Evolutionary conservation across 1,284 basidiomycete genomes (phyloP).

Genomic region (Cerrena zonata): DNA sequence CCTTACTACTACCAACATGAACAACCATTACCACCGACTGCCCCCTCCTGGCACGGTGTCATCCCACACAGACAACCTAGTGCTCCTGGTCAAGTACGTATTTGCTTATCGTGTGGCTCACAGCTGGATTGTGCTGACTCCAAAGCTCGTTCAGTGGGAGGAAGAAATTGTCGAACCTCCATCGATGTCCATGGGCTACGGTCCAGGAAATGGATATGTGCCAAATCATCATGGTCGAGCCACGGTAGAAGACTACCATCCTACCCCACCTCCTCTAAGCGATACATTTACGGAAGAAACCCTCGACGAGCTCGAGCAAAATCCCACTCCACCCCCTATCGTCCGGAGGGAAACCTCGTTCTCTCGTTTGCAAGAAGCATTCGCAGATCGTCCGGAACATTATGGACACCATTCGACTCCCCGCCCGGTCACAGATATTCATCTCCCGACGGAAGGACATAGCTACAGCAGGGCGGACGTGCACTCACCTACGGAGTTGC

Average conservation of each 20-base stretch:
- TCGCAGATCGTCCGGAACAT: slow-evolving; percentile 23
- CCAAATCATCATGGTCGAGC: slow-evolving; percentile 2
- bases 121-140: too few relatives aligned
- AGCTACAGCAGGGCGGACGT: slow-evolving; percentile 17
- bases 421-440: slow-evolving; percentile 21
- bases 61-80: too few relatives aligned
- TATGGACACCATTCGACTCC: too few relatives aligned
- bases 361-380: slow-evolving; percentile 25
- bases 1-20: slow-evolving; percentile 18
- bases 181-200: slow-evolving; percentile 9
- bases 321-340: slow-evolving; percentile 22
- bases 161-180: slow-evolving; percentile 19
- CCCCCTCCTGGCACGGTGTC: slow-evolving; percentile 14
- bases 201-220: slow-evolving; percentile 4
- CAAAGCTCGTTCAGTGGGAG: too few relatives aligned
- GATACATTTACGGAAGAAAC: slow-evolving; percentile 13
- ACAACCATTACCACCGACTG: slow-evolving; percentile 15
- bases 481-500: slow-evolving; percentile 11
- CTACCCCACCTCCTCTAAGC: not conserved
- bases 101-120: too few relatives aligned
- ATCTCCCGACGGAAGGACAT: slow-evolving; percentile 15
- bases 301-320: slow-evolving; percentile 14
- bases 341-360: slow-evolving; percentile 25
- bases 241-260: not conserved
- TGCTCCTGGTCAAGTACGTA: slow-evolving; percentile 14